Base-by-base conservation (phyloP, 305 asterid genomes). In the Fraxinus xanthoxyloides region DNA sequence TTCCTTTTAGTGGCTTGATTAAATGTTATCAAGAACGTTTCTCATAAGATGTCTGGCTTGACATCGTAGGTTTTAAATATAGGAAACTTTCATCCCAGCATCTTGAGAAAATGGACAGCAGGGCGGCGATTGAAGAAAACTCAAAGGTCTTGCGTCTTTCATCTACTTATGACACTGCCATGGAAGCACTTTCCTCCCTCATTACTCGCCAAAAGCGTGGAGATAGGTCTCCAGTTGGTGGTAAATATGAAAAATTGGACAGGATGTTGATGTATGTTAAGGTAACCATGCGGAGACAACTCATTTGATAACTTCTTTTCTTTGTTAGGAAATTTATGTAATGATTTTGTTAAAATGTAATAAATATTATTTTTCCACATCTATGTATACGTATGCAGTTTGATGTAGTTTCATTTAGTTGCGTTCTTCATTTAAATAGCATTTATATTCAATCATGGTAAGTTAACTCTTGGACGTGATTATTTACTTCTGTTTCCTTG, bases 181-280 rank as follows among this genome's bases (percentile, higher is more conserved):
- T 94, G 98, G 98, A 93, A 82, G 92, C 96, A 72, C 97, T 94
- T 84, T 94, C 98, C 5, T 93, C 96, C 82, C 98, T 94, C 82
- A 93, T 94, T 82, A 87, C 91, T 54, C 72, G 89, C 82, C 87
- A 92, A 85, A 90, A 86, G 43, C 89, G 95, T 77, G 93, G 94
- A 76, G 91, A 86, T 28, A 84, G 59, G 82, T 81, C 92, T 32
- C 63, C 72, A 7, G 63, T 70, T 28, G 79, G 81, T 85, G 80
- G 73, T 79, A 91, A 80, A 80, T 85, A 88, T 70, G 36, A 81
- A 67, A 93, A 92, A 86, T 79, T 92, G 86, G 91, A 89, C 51
- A 91, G 95, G 87, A 93, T 95, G 97, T 59, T 72, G 79, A 89
- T 87, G 91, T 93, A 93, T 82, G 51, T 91, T 80, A 84, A 95